A percentile compares a stretch with the other conserved stretches of the same genome.
These are phyloP conservation scores for Fusarium sp. DNA, from an alignment of 2,329 filamentous ascomycete species.

Conservation along the genomic window DNA sequence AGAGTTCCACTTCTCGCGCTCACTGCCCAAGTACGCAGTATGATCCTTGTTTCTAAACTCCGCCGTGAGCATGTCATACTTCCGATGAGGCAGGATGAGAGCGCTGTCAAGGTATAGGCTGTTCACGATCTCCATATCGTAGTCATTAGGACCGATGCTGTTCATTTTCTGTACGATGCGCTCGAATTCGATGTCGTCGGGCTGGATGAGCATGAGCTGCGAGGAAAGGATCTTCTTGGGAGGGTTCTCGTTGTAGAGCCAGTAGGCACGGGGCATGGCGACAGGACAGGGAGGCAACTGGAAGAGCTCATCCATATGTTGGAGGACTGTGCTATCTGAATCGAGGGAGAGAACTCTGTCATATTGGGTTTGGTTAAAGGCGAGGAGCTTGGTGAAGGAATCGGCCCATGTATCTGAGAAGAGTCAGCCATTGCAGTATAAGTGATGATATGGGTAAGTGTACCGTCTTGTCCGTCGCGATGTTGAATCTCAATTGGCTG, in stretches of 20 bases:
- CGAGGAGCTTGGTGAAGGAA: slow-evolving; percentile 75
- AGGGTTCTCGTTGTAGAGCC: slow-evolving; percentile 63
- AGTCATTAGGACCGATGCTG: slow-evolving; percentile 53
- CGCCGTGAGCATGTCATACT: slow-evolving; percentile 70
- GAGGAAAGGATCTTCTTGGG: slow-evolving; percentile 67
- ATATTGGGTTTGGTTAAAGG: slow-evolving; percentile 76
- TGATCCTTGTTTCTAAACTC: slow-evolving; percentile 70
- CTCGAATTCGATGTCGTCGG: slow-evolving; percentile 64
- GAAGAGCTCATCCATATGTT: slow-evolving; percentile 78
- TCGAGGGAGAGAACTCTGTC: slow-evolving; percentile 62
- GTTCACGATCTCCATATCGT: slow-evolving; percentile 78
- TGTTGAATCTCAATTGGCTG: slow-evolving; percentile 57
- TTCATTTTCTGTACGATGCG: slow-evolving; percentile 50
- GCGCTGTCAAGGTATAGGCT: slow-evolving; percentile 69
- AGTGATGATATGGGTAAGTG: fast-evolving
- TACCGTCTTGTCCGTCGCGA: slow-evolving; percentile 52
- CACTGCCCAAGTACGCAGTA: slow-evolving; percentile 55
- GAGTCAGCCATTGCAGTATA: neutral
- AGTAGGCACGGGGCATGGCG: slow-evolving; percentile 80
- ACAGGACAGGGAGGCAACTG: slow-evolving; percentile 70
- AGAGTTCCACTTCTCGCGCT: slow-evolving; percentile 69
- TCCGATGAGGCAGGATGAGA: slow-evolving; percentile 72
- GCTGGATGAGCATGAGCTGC: slow-evolving; percentile 69
- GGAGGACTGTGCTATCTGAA: slow-evolving; percentile 73
- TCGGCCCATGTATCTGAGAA: slow-evolving; percentile 67